These are phyloP conservation scores for Schizothecium vesticola DNA, from an alignment of 495 filamentous ascomycete species.

Conservation along the genomic window DNA sequence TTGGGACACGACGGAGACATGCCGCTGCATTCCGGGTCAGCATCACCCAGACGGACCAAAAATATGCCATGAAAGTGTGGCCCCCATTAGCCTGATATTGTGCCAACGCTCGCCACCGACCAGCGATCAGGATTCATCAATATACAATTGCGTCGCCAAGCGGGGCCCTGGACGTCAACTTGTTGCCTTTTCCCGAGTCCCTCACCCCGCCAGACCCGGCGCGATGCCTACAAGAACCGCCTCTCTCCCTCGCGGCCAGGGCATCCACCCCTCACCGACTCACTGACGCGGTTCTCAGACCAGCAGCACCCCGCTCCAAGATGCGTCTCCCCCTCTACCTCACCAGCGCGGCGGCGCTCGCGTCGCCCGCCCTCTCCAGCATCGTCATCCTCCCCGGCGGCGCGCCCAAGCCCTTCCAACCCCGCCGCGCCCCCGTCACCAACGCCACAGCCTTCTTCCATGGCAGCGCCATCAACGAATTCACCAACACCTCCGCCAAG, in stretches of 20 bases:
- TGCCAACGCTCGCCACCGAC: background rate
- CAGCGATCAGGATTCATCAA: background rate
- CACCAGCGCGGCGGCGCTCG: background rate
- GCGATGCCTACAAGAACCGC: background rate
- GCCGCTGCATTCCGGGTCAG: background rate
- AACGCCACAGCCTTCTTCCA: constrained; percentile 15
- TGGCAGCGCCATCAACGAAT: constrained; percentile 18
- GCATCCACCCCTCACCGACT: background rate
- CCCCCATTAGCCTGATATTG: background rate
- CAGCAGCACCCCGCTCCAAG: background rate
- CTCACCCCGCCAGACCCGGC: background rate
- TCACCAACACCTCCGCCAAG: constrained; percentile 15
- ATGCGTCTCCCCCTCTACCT: background rate
- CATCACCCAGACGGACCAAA: background rate
- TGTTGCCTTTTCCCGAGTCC: background rate
- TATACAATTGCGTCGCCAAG: background rate
- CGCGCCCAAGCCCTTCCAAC: constrained; percentile 20
- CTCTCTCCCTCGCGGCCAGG: background rate
- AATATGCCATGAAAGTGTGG: background rate
- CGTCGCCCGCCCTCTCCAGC: constrained; percentile 4
- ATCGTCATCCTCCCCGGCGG: constrained; percentile 25
- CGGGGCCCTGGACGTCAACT: background rate
- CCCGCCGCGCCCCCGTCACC: constrained; percentile 1
- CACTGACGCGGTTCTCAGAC: background rate
- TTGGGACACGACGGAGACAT: background rate